Evolutionary conservation across 768 basidiomycete genomes (phyloP).

Genomic region (Exsudoporus frostii): DNA sequence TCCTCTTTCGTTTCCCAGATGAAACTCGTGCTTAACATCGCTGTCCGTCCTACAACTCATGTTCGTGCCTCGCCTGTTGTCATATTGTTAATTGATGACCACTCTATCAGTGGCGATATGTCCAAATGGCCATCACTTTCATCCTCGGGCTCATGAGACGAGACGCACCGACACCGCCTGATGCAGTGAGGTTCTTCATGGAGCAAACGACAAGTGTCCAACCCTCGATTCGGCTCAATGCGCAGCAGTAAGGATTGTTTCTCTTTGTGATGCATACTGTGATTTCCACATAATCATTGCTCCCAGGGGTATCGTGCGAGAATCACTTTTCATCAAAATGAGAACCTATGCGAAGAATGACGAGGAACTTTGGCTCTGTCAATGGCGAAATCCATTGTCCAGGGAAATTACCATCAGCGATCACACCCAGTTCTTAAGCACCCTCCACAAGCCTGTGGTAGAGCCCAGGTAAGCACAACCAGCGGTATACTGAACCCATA

Average conservation of each 20-base stretch:
- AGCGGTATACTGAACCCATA: not conserved
- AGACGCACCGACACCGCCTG: constrained; percentile 52
- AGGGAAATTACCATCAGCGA: constrained; percentile 45
- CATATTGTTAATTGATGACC: constrained; percentile 3
- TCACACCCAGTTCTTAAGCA: constrained; percentile 47
- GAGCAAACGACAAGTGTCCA: constrained; percentile 69
- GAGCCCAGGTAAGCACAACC: constrained; percentile 33
- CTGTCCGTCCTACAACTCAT: constrained; percentile 62
- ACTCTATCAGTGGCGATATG: constrained; percentile 69
- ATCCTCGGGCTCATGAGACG: constrained; percentile 60
- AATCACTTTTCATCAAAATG: constrained; percentile 69
- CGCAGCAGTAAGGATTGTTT: constrained; percentile 50
- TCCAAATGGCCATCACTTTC: constrained; percentile 66
- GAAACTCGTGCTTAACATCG: constrained; percentile 56
- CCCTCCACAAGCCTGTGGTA: constrained; percentile 40
- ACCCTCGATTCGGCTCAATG: constrained; percentile 58
- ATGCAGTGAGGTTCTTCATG: constrained; percentile 61
- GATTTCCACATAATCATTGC: not conserved
- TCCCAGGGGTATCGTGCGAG: constrained; percentile 60
- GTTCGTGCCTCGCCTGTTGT: constrained; percentile 40
- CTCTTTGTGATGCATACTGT: not conserved
- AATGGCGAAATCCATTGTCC: constrained; percentile 64
- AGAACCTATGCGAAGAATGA: constrained; percentile 63
- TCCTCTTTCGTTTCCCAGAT: constrained; percentile 40
- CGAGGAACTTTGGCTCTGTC: constrained; percentile 70